A percentile compares a stretch with the other conserved stretches of the same genome.
Conservation (phyloP, 1,284 basidiomycete genomes). For the Malassezia nana region DNA sequence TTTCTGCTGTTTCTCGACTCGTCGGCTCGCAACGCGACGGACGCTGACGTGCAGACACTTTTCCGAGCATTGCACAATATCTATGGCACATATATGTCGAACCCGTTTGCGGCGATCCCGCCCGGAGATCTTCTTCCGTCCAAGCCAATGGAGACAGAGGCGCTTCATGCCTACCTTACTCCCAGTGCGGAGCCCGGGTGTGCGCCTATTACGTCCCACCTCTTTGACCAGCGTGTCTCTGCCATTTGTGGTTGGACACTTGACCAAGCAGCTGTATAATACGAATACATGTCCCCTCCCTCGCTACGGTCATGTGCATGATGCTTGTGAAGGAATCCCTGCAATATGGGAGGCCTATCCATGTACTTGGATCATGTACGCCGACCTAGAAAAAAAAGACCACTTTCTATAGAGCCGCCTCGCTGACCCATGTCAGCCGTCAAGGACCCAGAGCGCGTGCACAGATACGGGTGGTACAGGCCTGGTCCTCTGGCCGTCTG, state of each 20-base stretch:
- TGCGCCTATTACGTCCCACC: not conserved
- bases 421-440: slow-evolving; percentile 1
- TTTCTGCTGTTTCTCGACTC: slow-evolving; percentile 17
- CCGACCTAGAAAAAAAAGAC: slow-evolving; percentile 4
- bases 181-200: not conserved
- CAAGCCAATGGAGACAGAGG: not conserved
- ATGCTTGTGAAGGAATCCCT: not conserved
- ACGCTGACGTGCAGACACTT: slow-evolving; percentile 10
- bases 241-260: not conserved
- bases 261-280: not conserved
- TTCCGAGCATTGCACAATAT: not conserved
- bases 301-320: not conserved
- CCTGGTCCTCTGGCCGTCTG: not conserved
- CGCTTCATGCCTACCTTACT: not conserved
- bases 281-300: not conserved
- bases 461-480: slow-evolving; percentile 21
- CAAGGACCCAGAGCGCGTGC: slow-evolving; percentile 9
- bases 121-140: not conserved
- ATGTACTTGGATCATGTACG: not conserved
- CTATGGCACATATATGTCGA: slow-evolving; percentile 6
- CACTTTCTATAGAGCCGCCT: slow-evolving; percentile 20
- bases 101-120: slow-evolving; percentile 3
- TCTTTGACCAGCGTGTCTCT: not conserved
- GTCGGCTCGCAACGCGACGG: not conserved
- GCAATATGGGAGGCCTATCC: not conserved